These are phyloP conservation scores for Chaetomium strumarium DNA, from an alignment of 2,329 filamentous ascomycete species.

Conservation along the genomic window DNA sequence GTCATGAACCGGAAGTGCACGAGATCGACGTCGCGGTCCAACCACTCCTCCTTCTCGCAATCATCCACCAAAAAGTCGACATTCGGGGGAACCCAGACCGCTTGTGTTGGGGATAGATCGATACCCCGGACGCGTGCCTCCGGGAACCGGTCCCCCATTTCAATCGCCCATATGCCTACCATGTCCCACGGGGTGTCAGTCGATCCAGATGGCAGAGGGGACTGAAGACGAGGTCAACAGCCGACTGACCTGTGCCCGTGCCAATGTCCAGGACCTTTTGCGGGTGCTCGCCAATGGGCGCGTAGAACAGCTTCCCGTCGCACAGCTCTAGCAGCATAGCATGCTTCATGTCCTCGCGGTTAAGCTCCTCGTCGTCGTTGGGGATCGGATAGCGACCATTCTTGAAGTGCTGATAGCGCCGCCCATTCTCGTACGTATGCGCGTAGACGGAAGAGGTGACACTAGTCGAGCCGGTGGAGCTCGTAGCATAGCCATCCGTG, in stretches of 20 bases:
- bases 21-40: conserved; percentile 26
- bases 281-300: conserved; percentile 35
- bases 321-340: conserved; percentile 33
- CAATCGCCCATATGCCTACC: conserved; percentile 5
- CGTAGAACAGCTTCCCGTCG: conserved; percentile 35
- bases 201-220: no score
- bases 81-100: conserved; percentile 36
- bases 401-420: conserved; percentile 28
- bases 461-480: conserved; percentile 22
- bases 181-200: background rate
- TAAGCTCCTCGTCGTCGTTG: conserved; percentile 42
- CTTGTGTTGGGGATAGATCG: conserved; percentile 37
- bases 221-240: background rate
- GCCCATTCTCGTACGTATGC: conserved; percentile 25
- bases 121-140: conserved; percentile 35
- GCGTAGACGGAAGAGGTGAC: conserved; percentile 25
- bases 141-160: conserved; percentile 35
- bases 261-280: conserved; percentile 35
- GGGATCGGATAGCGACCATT: conserved; percentile 28
- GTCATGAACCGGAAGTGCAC: conserved; percentile 29
- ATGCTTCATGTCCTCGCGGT: conserved; percentile 40
- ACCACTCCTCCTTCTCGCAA: conserved; percentile 30
- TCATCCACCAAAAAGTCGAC: conserved; percentile 37
- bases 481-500: conserved; percentile 18
- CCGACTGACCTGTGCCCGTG: conserved; percentile 32